Evolutionary conservation across 2,329 filamentous ascomycete genomes (phyloP).

Genomic region (Beauveria medogensis): DNA sequence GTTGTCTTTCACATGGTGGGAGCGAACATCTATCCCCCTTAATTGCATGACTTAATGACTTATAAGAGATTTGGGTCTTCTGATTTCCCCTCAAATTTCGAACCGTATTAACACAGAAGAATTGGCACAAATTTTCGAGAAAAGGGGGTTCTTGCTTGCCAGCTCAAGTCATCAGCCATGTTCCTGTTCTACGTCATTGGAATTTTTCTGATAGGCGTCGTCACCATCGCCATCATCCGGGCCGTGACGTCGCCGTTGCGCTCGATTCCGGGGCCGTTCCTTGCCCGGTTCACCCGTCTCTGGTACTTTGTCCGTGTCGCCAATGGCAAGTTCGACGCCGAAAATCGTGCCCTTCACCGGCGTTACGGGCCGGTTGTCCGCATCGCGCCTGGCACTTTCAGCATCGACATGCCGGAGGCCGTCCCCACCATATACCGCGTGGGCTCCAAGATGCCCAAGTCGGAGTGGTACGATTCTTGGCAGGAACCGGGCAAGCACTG

Average conservation of each 20-base stretch:
- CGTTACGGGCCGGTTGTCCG: slow-evolving; percentile 33
- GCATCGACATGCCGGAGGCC: slow-evolving; percentile 28
- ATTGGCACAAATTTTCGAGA: too few relatives aligned
- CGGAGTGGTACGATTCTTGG: slow-evolving; percentile 20
- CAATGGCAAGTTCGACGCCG: slow-evolving; percentile 29
- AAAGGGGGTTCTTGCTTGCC: too few relatives aligned
- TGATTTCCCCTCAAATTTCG: not conserved
- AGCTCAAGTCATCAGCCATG: not conserved
- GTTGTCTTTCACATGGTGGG: not conserved
- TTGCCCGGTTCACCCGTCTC: slow-evolving; percentile 33
- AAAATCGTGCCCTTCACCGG: slow-evolving; percentile 31
- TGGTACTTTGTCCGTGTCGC: slow-evolving; percentile 34
- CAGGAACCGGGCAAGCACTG: slow-evolving; percentile 17
- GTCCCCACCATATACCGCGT: slow-evolving; percentile 33
- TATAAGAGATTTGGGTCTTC: not conserved
- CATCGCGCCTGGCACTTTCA: slow-evolving; percentile 32
- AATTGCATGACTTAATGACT: too few relatives aligned
- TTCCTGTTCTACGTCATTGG: not conserved
- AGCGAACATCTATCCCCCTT: not conserved
- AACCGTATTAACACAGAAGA: not conserved
- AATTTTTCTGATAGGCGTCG: not conserved
- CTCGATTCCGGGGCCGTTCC: slow-evolving; percentile 35
- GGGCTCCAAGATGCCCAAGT: slow-evolving; percentile 22
- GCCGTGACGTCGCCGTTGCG: slow-evolving; percentile 24
- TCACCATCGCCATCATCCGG: not conserved